Conservation (phyloP, 2,329 filamentous ascomycete genomes). For the Cladophialophora psammophila region DNA sequence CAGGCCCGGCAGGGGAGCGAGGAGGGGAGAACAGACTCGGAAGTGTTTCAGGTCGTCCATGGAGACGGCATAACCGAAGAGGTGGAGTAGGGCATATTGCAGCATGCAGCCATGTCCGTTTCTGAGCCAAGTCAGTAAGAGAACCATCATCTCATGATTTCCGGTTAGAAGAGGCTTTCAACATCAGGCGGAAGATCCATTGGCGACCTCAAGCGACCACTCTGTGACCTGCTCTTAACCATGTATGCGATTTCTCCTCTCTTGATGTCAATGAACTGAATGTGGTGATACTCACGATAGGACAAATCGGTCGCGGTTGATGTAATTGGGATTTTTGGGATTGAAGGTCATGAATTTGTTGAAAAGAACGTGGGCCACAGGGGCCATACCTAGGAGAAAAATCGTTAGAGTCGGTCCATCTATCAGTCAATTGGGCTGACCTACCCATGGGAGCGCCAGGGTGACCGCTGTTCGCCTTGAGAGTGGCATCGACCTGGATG, state of each 20-base stretch:
- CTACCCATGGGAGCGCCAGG: slow-evolving; percentile 90
- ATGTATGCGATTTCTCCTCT: not conserved
- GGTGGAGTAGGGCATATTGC: slow-evolving; percentile 96
- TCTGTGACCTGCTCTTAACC: not conserved
- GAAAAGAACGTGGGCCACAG: slow-evolving; percentile 93
- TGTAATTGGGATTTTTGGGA: slow-evolving; percentile 97
- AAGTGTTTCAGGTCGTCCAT: slow-evolving; percentile 95
- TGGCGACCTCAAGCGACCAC: not conserved
- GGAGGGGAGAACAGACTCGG: slow-evolving; percentile 72
- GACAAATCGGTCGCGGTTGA: slow-evolving; percentile 98
- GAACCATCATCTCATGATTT: slow-evolving; percentile 1
- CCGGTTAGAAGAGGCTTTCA: not conserved
- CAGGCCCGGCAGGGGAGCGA: slow-evolving; percentile 47
- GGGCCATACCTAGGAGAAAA: slow-evolving; percentile 73
- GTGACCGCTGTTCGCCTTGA: slow-evolving; percentile 95
- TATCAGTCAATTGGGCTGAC: slow-evolving; percentile 1
- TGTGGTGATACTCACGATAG: slow-evolving; percentile 80
- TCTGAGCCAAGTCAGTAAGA: slow-evolving; percentile 56
- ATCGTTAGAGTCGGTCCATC: slow-evolving; percentile 6
- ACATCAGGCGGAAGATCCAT: not conserved
- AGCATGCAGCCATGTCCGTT: slow-evolving; percentile 99
- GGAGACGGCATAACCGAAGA: slow-evolving; percentile 86
- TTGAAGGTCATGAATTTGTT: slow-evolving; percentile 99
- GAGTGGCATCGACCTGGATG: slow-evolving; percentile 91
- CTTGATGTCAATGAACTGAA: not conserved